A percentile compares a stretch with the other conserved stretches of the same genome.
Evolutionary conservation across 148 eudicot genomes (phyloP).

Genomic region (Mesembryanthemum crystallinum): DNA sequence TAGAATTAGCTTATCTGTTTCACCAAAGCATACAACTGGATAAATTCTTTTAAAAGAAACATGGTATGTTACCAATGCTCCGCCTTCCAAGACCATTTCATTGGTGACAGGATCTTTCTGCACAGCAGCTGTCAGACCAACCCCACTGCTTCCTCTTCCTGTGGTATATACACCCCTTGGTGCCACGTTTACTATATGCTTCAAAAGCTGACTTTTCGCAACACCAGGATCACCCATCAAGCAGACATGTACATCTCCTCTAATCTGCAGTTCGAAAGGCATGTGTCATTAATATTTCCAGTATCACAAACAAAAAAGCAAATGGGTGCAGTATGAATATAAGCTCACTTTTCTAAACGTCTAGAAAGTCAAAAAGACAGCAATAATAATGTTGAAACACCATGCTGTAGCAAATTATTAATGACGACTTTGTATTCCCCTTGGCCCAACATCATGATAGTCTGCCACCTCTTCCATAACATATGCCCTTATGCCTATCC

Average conservation of each 20-base stretch:
- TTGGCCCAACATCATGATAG: not conserved
- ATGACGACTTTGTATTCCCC: not conserved
- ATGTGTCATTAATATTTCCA: not conserved
- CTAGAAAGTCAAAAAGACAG: not conserved
- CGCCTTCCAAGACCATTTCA: constrained; percentile 98
- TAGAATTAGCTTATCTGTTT: not conserved
- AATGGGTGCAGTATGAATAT: not conserved
- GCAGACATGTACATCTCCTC: constrained; percentile 95
- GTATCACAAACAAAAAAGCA: not conserved
- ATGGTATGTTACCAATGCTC: constrained; percentile 72
- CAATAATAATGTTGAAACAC: not conserved
- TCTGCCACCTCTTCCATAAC: too few species aligned
- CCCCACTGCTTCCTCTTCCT: constrained; percentile 99
- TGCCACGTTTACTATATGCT: constrained; percentile 96
- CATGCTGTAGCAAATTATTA: not conserved
- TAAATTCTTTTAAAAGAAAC: not conserved
- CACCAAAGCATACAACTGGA: constrained; percentile 7
- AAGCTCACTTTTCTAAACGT: not conserved
- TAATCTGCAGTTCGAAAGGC: constrained; percentile 56
- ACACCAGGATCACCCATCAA: constrained; percentile 99
- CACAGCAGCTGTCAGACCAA: constrained; percentile 99
- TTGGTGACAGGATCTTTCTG: constrained; percentile 96
- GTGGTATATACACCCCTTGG: constrained; percentile 99
- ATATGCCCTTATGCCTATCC: not conserved
- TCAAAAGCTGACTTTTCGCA: constrained; percentile 98